Conservation (phyloP, 1,284 basidiomycete species). For the Apiotrichum gamsii region DNA sequence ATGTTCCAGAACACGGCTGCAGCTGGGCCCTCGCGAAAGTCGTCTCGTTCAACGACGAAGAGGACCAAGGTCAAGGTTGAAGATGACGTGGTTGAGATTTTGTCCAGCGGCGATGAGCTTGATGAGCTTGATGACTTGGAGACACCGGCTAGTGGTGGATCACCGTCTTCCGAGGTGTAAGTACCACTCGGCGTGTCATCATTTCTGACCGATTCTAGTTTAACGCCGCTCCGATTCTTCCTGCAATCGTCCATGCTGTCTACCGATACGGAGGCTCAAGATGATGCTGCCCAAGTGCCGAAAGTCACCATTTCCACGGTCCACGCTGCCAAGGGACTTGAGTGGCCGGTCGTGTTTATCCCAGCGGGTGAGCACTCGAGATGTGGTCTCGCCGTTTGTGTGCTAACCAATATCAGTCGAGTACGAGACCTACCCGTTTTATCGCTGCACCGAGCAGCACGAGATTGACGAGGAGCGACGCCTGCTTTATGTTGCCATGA, state of each 20-base stretch:
- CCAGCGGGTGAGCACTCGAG: slow-evolving; percentile 42
- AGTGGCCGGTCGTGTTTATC: slow-evolving; percentile 67
- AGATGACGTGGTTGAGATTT: slow-evolving; percentile 30
- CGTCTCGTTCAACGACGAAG: background rate
- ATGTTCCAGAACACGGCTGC: slow-evolving; percentile 23
- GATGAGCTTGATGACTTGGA: slow-evolving; percentile 7
- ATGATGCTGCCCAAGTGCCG: slow-evolving; percentile 50
- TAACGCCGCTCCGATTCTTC: slow-evolving; percentile 68
- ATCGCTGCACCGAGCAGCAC: slow-evolving; percentile 56
- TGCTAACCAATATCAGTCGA: slow-evolving; percentile 55
- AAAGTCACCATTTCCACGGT: slow-evolving; percentile 84
- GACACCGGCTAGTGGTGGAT: too few species aligned
- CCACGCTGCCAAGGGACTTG: slow-evolving; percentile 84
- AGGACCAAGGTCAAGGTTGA: slow-evolving; percentile 9
- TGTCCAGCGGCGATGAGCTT: slow-evolving; percentile 37
- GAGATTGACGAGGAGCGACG: slow-evolving; percentile 77
- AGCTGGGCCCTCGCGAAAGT: background rate
- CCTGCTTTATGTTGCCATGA: slow-evolving; percentile 84
- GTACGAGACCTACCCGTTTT: slow-evolving; percentile 70
- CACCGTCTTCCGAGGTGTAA: too few species aligned
- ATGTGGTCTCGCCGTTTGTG: background rate
- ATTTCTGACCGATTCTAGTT: slow-evolving; percentile 44
- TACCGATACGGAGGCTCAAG: slow-evolving; percentile 65
- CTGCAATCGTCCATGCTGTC: slow-evolving; percentile 78
- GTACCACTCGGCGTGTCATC: background rate